Percentiles rank a stretch among this genome's conserved stretches.
These are phyloP conservation scores for Tilletia setariae DNA, from an alignment of 1,284 basidiomycete genomes.

Conservation along the genomic window DNA sequence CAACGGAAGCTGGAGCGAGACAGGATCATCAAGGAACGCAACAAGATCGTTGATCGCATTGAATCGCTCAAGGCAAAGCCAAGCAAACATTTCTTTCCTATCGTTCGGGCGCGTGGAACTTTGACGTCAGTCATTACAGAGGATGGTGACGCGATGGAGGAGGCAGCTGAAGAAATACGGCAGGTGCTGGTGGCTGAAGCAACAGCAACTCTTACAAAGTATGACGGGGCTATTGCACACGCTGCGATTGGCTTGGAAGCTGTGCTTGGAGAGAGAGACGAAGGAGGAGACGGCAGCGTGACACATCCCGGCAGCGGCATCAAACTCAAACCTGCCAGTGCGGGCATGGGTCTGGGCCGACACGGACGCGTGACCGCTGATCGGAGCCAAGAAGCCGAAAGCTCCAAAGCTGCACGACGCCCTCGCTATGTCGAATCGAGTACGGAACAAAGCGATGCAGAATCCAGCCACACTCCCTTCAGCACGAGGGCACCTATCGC, in stretches of 20 bases:
- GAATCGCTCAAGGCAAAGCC: neutral
- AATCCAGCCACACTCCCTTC: neutral
- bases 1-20: conserved; percentile 9
- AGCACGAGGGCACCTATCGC: neutral
- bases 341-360: neutral
- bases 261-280: conserved; percentile 1
- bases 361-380: neutral
- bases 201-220: neutral
- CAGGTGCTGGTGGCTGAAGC: neutral
- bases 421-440: neutral
- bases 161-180: neutral
- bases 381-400: neutral
- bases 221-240: conserved; percentile 1
- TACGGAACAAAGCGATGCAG: conserved; percentile 1
- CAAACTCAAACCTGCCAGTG: neutral
- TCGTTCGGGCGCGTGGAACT: neutral
- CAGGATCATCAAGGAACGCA: conserved; percentile 13
- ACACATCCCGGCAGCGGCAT: too few relatives aligned
- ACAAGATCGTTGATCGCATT: conserved; percentile 7
- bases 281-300: neutral
- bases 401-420: neutral
- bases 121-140: neutral
- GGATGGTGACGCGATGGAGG: neutral
- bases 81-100: conserved; percentile 12
- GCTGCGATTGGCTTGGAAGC: neutral